Conservation (phyloP, 2,329 filamentous ascomycete genomes). For the Chaetomium strumarium region DNA sequence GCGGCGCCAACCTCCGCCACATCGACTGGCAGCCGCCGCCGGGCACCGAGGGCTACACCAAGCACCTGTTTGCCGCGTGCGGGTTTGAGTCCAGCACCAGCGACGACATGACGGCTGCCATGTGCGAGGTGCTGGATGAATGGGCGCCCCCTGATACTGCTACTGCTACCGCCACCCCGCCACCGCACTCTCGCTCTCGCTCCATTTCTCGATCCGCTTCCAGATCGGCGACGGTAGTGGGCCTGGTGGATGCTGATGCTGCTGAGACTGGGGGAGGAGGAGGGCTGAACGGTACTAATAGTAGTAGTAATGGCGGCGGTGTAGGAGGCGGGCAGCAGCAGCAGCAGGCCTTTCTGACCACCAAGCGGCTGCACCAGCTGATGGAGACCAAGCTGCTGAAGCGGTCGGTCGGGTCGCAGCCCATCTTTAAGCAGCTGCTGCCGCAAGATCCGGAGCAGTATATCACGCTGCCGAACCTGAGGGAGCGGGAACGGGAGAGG, state of each 20-base stretch:
- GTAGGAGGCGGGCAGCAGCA: neutral
- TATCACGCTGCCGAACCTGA: slow-evolving; percentile 24
- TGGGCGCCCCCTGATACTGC: slow-evolving; percentile 3
- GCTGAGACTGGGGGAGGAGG: neutral
- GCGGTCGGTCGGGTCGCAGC: slow-evolving; percentile 22
- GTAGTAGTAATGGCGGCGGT: neutral
- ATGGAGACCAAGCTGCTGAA: slow-evolving; percentile 25
- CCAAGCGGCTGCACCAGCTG: slow-evolving; percentile 25
- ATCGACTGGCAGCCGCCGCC: slow-evolving; percentile 21
- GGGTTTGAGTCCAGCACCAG: slow-evolving; percentile 25
- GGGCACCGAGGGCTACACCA: slow-evolving; percentile 22
- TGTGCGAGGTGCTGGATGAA: slow-evolving; percentile 23
- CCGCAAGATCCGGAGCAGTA: slow-evolving; percentile 26
- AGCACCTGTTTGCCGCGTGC: slow-evolving; percentile 26
- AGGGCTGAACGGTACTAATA: neutral
- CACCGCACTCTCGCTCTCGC: no score
- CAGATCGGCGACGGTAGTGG: no score
- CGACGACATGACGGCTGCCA: slow-evolving; percentile 26
- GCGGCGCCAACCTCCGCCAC: slow-evolving; percentile 22
- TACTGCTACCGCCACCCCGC: neutral
- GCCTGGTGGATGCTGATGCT: neutral
- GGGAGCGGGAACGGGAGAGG: neutral
- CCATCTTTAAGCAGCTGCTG: slow-evolving; percentile 27
- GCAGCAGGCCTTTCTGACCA: slow-evolving; percentile 19
- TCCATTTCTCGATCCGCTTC: neutral